Base-by-base conservation (phyloP, 1,284 basidiomycete species). In the Trichosporon sp. region DNA sequence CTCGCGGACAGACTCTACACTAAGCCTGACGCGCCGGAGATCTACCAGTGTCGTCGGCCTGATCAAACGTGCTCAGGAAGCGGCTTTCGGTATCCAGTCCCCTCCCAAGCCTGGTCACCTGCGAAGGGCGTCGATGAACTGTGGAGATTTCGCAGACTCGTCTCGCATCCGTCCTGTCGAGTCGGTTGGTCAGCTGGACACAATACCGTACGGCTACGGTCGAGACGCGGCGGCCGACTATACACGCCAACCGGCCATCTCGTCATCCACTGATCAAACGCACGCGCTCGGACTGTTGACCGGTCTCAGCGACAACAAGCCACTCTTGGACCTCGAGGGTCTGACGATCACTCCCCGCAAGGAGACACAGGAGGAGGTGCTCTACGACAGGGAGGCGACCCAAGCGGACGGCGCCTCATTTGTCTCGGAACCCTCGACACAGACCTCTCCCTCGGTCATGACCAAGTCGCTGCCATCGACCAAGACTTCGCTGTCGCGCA, bases 401-500 rank as follows among this genome's bases (percentile, higher is more conserved):
- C 59, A 63, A 35, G 31, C 59, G 40, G 76, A 79, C 51, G 75
- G 75, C 5, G 73, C 43, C 6, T 74, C 73, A 21, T 32, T 74
- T 31, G 71, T 71, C 16, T 74, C 73, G 5, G 71, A 74, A 16
- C 69, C 71, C 21, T 65, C 71, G 46, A 63, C 59, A 63, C 63
- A 66, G 46, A 78, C 81, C 69, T 83, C 82, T 0, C 79, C 82
- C 0, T 77, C 79, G 35, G 71, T 73, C 1, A 77, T 78, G 19
- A 78, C 79, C 10, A 76, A 78, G 35, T 78, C 80, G 8, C 71
- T 84, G 1, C 82, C 83, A 2, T 84, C 83, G 7, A 82, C 83
- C 5, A 82, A 80, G 16, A 84, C 83, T 8, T 84, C 82, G 7
- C 74, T 84, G 1, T 84, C 83, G 1, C 76, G 83, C 11, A 80